Evolutionary conservation across 2,329 filamentous ascomycete genomes (phyloP), one percentile per base, ranked within the genome.

Genomic region (Ciborinia camelliae): DNA sequence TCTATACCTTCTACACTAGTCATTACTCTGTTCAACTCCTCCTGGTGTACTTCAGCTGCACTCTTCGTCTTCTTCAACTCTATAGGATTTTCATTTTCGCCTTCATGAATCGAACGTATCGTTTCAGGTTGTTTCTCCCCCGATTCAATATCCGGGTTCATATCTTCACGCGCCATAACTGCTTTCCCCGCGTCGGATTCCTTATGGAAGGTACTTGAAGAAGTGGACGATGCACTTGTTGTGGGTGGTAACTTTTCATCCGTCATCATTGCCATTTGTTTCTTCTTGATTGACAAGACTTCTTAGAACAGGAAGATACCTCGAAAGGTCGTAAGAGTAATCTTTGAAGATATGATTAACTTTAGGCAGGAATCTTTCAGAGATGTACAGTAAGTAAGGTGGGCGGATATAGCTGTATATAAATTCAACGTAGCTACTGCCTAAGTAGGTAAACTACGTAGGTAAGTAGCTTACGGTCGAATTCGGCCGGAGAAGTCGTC

Each of bases 1-100:
- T 72, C 72, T 1, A 69, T 57, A 6, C 70, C 70, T 20, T 73
- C 71, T n/a, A 68, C 70, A 63, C 69, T 72, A 2, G 71, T 74
- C 62, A 70, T 72, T 52, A 74, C 67, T 30, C 63, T 70, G 0
- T 65, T 64, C 53, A 74, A 58, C 52, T 58, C 61, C 14, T 72
- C 71, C 1, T 53, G 64, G 18, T 64, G 59, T 12, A 48, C 63
- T 3, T 69, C 68, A 14, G 66, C 64, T 15, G 65, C 65, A 14
- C 61, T 63, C 26, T 37, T 63, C 18, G 61, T 63, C 52, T 47
- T 63, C 41, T 58, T 47, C 32, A 63, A 58, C 23, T 58, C 23
- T 5, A 63, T 48, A 1, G 60, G 35, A 32, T 30, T 20, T 32
- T 54, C 26, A 32, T 43, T 32, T 26, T 43, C 37, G 20, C 50